Base-by-base conservation (phyloP, 768 basidiomycete genomes). In the Daedaleopsis nitida region DNA sequence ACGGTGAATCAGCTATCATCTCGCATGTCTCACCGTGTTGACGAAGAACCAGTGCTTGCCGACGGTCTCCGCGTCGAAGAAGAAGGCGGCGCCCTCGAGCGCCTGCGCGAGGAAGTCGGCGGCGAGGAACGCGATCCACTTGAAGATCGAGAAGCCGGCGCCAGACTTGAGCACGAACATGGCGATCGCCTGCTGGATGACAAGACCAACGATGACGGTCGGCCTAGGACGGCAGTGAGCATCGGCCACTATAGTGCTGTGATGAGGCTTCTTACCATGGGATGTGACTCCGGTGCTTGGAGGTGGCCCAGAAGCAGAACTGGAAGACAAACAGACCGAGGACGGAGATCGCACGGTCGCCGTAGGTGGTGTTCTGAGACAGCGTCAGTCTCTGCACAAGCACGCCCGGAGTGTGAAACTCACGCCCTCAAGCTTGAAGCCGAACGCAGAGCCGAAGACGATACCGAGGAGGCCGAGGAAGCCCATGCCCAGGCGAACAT, bases 191-290 rank as follows among this genome's bases (percentile, higher is more conserved):
- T 95, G 93, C 71, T 97, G 94, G 45, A 89, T 67, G 74, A 94
- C 87, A 19, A 96, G 78, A n/a, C 94, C 94, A 52, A 93, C 87
- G 59, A 95, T 86, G 67, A 94, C 84, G n/a, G 93, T 94, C 14
- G 85, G 88, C 91, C 89, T 89, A n/a, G 47, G 1, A 32, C 53
- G 23, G 17, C 38, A 7, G 56, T 62, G 17, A 63, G 58, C 48
- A 35, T n/a, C 34, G 21, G n/a, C 2, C 24, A 48, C 23, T 38
- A 2, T 8, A 52, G 10, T n/a, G n/a, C n/a, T 34, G 34, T 45
- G 48, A 19, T n/a, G 65, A 62, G 34, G 52, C 27, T 16, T 70
- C 81, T 42, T 66, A 89, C 92, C 93, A 95, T 45, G 87, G 87
- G 56, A 96, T 81, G 7, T 80, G 77, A 16, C 76, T 79, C 32